Evolutionary conservation across 2,329 filamentous ascomycete genomes (phyloP).

Genomic region (Sporothrix sp.): DNA sequence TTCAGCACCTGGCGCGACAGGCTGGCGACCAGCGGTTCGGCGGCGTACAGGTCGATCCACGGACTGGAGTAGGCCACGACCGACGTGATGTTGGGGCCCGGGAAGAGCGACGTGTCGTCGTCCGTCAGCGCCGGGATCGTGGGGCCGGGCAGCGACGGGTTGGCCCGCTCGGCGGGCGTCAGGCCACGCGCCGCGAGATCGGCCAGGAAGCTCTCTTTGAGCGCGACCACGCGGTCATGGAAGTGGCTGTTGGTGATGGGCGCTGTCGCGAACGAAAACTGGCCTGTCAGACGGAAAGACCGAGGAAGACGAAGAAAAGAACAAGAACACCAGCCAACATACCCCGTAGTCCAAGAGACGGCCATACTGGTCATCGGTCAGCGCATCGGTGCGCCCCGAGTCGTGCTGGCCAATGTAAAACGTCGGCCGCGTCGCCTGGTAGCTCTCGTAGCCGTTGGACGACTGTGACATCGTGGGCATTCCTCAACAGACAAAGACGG

Average conservation of each 20-base stretch:
- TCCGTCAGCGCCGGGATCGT: conserved; percentile 62
- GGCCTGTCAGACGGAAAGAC: not conserved
- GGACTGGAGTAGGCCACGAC: conserved; percentile 72
- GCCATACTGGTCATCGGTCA: conserved; percentile 54
- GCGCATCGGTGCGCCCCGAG: conserved; percentile 47
- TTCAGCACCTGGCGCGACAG: conserved; percentile 85
- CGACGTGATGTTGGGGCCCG: conserved; percentile 58
- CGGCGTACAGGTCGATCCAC: conserved; percentile 84
- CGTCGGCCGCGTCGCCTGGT: conserved; percentile 25
- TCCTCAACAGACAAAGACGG: not conserved
- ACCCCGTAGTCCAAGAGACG: conserved; percentile 61
- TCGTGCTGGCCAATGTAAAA: conserved; percentile 72
- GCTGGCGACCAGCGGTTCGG: conserved; percentile 72
- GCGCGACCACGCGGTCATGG: conserved; percentile 53
- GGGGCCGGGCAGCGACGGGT: conserved; percentile 42
- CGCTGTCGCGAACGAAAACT: conserved; percentile 73
- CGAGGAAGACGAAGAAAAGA: conserved; percentile 18
- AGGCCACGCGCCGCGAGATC: conserved; percentile 27
- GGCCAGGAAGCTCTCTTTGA: conserved; percentile 49
- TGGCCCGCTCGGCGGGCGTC: conserved; percentile 31
- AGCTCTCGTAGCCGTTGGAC: conserved; percentile 20
- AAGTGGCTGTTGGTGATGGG: conserved; percentile 70
- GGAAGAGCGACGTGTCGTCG: conserved; percentile 66
- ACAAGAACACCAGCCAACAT: conserved; percentile 17
- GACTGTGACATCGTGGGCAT: conserved; percentile 2